phyloP scores from a whole-genome alignment of 768 basidiomycete genomes.

The Termitomyces sp. region DNA sequence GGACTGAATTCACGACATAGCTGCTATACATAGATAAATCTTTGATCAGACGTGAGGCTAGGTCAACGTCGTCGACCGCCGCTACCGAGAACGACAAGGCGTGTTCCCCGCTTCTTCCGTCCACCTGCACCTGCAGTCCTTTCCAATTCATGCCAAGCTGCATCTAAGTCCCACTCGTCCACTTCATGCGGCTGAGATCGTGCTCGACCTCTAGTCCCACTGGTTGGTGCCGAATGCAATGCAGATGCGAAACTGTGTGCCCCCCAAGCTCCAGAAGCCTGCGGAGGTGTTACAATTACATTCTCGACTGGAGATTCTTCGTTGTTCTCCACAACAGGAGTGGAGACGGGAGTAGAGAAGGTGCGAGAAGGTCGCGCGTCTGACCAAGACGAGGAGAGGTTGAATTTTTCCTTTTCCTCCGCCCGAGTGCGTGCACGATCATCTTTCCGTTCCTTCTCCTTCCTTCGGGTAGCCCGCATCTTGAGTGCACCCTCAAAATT shows the following conservation, averaged over 20 bases:
- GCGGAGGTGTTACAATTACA: constrained; percentile 10
- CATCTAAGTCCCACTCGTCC: constrained; percentile 76
- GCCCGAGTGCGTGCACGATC: constrained; percentile 75
- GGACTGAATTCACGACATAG: constrained; percentile 5
- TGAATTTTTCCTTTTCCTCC: constrained; percentile 65
- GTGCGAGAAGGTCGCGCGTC: constrained; percentile 10
- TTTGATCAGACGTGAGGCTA: background rate
- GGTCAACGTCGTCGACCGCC: constrained; percentile 42
- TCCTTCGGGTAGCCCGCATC: constrained; percentile 64
- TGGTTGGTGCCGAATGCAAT: constrained; percentile 43
- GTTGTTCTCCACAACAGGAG: constrained; percentile 19
- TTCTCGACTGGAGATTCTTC: constrained; percentile 20
- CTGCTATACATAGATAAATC: constrained; percentile 10
- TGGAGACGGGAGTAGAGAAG: constrained; percentile 15
- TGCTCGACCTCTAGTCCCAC: constrained; percentile 18
- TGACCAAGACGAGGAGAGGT: constrained; percentile 13
- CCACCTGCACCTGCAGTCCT: constrained; percentile 42
- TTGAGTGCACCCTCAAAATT: constrained; percentile 81
- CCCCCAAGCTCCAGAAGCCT: constrained; percentile 64
- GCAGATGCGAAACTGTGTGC: constrained; percentile 79
- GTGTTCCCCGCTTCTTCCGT: constrained; percentile 56
- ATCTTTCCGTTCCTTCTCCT: constrained; percentile 82
- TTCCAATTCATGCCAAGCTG: constrained; percentile 79
- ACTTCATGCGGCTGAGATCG: constrained; percentile 25
- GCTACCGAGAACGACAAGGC: constrained; percentile 68